These are phyloP conservation scores for Dactylellina leptospora DNA, from an alignment of 2,329 filamentous ascomycete genomes.

Conservation along the genomic window DNA sequence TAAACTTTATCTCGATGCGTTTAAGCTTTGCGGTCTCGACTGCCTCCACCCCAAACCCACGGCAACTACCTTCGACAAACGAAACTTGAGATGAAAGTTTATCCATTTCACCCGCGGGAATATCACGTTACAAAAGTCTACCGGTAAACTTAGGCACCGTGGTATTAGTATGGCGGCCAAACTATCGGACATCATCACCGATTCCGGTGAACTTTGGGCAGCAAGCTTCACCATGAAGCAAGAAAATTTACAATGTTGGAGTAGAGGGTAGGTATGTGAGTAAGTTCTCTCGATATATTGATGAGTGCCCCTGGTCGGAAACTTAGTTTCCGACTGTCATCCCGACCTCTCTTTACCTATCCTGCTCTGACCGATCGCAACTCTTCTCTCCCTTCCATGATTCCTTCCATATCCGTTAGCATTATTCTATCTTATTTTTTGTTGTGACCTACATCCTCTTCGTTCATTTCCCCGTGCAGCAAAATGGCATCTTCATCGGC, in stretches of 20 bases:
- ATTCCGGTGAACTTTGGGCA: slow-evolving; percentile 36
- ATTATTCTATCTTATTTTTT: background rate
- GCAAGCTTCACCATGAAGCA: background rate
- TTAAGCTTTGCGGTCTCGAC: background rate
- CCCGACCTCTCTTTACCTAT: background rate
- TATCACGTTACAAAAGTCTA: background rate
- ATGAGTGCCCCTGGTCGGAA: slow-evolving; percentile 3
- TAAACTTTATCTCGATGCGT: background rate
- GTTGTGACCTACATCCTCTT: background rate
- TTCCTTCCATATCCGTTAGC: background rate
- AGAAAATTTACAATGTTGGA: slow-evolving; percentile 6
- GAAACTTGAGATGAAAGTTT: background rate
- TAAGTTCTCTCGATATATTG: slow-evolving; percentile 15
- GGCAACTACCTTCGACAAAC: background rate
- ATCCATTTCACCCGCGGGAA: background rate
- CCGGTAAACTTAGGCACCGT: background rate
- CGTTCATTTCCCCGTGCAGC: background rate
- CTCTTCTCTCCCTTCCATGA: background rate
- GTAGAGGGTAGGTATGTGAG: background rate
- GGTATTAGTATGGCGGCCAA: background rate
- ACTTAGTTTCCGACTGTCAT: slow-evolving; percentile 14
- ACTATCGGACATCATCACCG: slow-evolving; percentile 5
- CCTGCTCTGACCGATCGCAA: background rate
- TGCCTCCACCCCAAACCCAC: background rate
- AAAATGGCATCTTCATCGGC: background rate